Percentiles rank a stretch among this genome's conserved stretches.
These are phyloP conservation scores for Piper longum DNA, from an alignment of 164 flowering plant species.

Conservation along the genomic window DNA sequence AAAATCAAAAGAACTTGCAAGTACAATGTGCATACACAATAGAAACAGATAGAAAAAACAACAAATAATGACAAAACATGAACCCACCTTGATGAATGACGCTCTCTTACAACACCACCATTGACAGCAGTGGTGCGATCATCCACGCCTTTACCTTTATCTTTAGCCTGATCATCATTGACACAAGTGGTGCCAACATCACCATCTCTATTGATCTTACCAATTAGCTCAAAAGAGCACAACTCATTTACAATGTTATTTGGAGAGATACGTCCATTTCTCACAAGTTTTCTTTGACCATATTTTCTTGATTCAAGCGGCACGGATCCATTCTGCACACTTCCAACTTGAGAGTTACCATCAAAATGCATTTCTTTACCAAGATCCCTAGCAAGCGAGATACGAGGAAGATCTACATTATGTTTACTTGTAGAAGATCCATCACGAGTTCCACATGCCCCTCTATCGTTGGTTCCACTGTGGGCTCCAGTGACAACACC, in stretches of 20 bases:
- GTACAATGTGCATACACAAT: too few relatives aligned
- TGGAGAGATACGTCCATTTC: constrained; percentile 86
- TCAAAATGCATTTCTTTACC: constrained; percentile 12
- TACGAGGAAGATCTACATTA: not conserved
- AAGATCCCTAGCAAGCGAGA: not conserved
- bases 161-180: constrained; percentile 17
- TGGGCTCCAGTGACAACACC: constrained; percentile 7
- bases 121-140: constrained; percentile 13
- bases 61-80: not conserved
- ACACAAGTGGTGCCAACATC: constrained; percentile 11
- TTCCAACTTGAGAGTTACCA: constrained; percentile 10
- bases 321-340: constrained; percentile 2
- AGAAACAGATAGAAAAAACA: not conserved
- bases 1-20: not conserved
- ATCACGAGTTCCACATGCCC: constrained; percentile 12
- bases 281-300: constrained; percentile 42
- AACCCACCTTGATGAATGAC: constrained; percentile 26
- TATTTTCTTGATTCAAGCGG: constrained; percentile 3
- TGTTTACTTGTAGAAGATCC: not conserved
- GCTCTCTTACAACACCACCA: constrained; percentile 10
- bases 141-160: constrained; percentile 41
- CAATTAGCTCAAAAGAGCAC: constrained; percentile 15
- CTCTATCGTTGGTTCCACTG: constrained; percentile 11
- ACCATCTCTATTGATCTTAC: constrained; percentile 7
- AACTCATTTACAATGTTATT: constrained; percentile 43